Base-by-base conservation (phyloP, 495 filamentous ascomycete species). In the Chaetomium fimeti region DNA sequence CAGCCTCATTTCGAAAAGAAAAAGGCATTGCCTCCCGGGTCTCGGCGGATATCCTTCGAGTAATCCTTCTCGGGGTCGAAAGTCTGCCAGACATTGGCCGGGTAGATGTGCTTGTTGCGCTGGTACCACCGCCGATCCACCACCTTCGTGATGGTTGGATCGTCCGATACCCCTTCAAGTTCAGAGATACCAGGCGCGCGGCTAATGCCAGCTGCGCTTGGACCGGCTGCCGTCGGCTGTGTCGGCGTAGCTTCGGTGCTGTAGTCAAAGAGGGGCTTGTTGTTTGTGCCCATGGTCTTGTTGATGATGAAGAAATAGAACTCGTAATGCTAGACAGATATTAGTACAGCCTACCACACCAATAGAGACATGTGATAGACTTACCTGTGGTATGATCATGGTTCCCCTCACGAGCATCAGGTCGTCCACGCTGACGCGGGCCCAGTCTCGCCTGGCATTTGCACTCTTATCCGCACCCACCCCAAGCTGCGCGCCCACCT, bases 301-400 rank as follows among this genome's bases (percentile, higher is more conserved):
- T 98, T 97, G 72, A 93, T 89, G 69, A 97, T 90, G 76, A 98
- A 97, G 78, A 94, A 92, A 73, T 98, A 93, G 71, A 98, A 90
- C 60, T 97, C 92, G 71, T 94, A 97, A 75, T 98, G 94, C 92
- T 96, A 70, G 18, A 66, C 27, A 4, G 12, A 36, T 55, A 62
- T 53, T 47, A 53, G 43, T 47, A 59, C 15, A 56, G 7, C 6
- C 32, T 36, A 36, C 5, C 8, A 36, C 12, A 25, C 3, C 16
- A 56, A 25, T 24, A 42, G 20, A 61, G 9, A 49, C n/a, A 38
- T 3, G 55, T 25, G 43, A 9, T 27, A 36, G 38, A 85, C 89
- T 81, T 79, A 95, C 92, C 81, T 97, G 94, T 54, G 94, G 94
- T 56, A 98, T 87, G 65, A 98, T 97, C 27, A 98, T 79, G 66